Conservation (phyloP, 768 basidiomycete species). For the Russula compacta region DNA sequence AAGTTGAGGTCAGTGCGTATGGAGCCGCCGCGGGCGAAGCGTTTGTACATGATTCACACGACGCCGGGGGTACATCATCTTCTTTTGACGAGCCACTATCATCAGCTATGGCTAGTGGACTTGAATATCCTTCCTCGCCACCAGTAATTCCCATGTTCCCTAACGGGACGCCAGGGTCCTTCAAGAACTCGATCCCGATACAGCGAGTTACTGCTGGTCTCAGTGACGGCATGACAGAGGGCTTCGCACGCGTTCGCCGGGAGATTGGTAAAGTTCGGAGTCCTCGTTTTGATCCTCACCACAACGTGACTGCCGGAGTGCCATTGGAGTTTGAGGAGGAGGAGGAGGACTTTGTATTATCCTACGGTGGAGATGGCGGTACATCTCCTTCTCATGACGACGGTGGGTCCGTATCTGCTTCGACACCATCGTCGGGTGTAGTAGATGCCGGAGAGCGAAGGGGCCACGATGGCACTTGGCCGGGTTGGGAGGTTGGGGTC, state of each 20-base stretch:
- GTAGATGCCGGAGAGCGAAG: slow-evolving; percentile 23
- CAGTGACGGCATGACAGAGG: slow-evolving; percentile 49
- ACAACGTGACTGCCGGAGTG: slow-evolving; percentile 28
- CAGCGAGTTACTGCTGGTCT: slow-evolving; percentile 41
- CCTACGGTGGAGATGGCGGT: slow-evolving; percentile 9
- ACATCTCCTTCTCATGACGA: slow-evolving; percentile 23
- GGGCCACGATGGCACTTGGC: slow-evolving; percentile 21
- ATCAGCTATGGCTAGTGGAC: slow-evolving; percentile 55
- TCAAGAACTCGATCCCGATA: slow-evolving; percentile 46
- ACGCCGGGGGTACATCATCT: slow-evolving; percentile 37
- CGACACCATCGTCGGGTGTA: slow-evolving; percentile 34
- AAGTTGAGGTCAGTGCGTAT: slow-evolving; percentile 59
- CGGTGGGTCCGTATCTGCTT: slow-evolving; percentile 28
- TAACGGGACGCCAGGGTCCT: slow-evolving; percentile 46
- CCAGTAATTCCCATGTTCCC: slow-evolving; percentile 71
- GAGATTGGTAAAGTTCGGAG: slow-evolving; percentile 47
- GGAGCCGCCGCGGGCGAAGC: slow-evolving; percentile 33
- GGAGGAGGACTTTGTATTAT: slow-evolving; percentile 49
- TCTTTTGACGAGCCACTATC: slow-evolving; percentile 77
- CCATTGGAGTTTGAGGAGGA: slow-evolving; percentile 58
- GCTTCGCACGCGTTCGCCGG: slow-evolving; percentile 48
- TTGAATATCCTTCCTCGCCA: slow-evolving; percentile 39
- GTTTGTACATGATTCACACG: slow-evolving; percentile 47
- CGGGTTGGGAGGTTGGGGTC: slow-evolving; percentile 28
- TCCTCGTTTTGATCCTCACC: slow-evolving; percentile 29